These are phyloP conservation scores for Lyophyllum atratum DNA, from an alignment of 768 basidiomycete genomes.

Conservation along the genomic window DNA sequence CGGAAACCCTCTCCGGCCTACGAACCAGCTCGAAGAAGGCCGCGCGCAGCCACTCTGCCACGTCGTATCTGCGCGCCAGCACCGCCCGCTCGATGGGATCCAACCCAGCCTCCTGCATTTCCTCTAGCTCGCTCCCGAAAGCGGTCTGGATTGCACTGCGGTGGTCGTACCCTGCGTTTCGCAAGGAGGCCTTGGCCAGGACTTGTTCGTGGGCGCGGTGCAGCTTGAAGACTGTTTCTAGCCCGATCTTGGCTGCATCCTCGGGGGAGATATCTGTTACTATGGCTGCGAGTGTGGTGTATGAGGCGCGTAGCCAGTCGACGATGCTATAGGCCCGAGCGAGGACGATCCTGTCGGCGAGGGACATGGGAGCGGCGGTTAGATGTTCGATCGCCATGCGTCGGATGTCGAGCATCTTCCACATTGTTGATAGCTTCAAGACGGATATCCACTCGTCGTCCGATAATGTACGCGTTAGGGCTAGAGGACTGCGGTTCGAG, in stretches of 20 bases:
- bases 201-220: constrained; percentile 4
- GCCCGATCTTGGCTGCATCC: neutral
- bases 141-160: neutral
- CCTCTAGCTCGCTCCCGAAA: neutral
- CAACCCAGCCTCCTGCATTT: neutral
- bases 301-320: constrained; percentile 11
- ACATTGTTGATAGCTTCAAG: constrained; percentile 13
- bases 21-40: constrained; percentile 2
- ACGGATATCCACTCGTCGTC: constrained; percentile 14
- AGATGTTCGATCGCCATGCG: constrained; percentile 11
- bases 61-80: constrained; percentile 4
- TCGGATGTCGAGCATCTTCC: constrained; percentile 16
- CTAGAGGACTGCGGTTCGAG: neutral
- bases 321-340: constrained; percentile 4
- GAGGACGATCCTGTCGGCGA: constrained; percentile 6
- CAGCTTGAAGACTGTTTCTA: constrained; percentile 8
- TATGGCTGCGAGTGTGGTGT: neutral
- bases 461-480: constrained; percentile 3
- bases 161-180: too few relatives aligned
- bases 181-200: neutral
- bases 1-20: neutral
- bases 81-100: neutral
- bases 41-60: constrained; percentile 7
- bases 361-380: constrained; percentile 1
- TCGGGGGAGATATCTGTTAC: neutral